Evolutionary conservation across 176 grass and related monocot species (phyloP).

Genomic region (Lolium perenne): DNA sequence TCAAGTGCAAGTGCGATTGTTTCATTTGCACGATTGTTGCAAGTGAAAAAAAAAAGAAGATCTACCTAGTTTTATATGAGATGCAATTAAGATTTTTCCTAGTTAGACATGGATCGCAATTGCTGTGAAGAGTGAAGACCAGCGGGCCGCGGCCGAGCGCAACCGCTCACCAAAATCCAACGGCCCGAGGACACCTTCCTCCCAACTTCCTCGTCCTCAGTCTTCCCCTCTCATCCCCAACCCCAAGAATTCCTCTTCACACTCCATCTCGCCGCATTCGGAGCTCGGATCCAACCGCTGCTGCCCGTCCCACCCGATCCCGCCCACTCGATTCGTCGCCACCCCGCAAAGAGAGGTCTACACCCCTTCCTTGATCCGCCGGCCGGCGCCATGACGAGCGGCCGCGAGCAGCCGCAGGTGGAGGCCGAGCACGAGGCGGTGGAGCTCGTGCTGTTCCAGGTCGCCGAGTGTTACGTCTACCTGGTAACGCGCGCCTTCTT

Average conservation of each 20-base stretch:
- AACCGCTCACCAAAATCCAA: slow-evolving; percentile 1
- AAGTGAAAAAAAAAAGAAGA: too few species aligned
- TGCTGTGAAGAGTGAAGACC: background rate
- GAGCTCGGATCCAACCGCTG: slow-evolving; percentile 12
- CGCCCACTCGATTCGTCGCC: slow-evolving; percentile 6
- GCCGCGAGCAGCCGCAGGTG: slow-evolving; percentile 55
- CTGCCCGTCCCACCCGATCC: background rate
- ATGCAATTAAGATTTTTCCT: too few species aligned
- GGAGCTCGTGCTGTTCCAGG: slow-evolving; percentile 93
- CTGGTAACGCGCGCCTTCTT: slow-evolving; percentile 54
- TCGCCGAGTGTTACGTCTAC: slow-evolving; percentile 93
- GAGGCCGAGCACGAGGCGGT: slow-evolving; percentile 55
- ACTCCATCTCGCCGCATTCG: slow-evolving; percentile 23
- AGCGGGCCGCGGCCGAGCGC: background rate
- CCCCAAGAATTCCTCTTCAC: slow-evolving; percentile 8
- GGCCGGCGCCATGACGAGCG: slow-evolving; percentile 47
- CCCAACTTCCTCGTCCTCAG: slow-evolving; percentile 1
- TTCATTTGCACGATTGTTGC: too few species aligned
- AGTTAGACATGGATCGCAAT: too few species aligned
- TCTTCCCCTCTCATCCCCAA: background rate
- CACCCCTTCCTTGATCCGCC: slow-evolving; percentile 11
- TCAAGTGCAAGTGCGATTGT: too few species aligned
- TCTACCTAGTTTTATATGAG: too few species aligned
- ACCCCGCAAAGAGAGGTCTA: background rate
- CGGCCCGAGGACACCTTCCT: background rate